Conservation (phyloP, 1,284 basidiomycete species). For the Cystobasidium slooffiae region DNA sequence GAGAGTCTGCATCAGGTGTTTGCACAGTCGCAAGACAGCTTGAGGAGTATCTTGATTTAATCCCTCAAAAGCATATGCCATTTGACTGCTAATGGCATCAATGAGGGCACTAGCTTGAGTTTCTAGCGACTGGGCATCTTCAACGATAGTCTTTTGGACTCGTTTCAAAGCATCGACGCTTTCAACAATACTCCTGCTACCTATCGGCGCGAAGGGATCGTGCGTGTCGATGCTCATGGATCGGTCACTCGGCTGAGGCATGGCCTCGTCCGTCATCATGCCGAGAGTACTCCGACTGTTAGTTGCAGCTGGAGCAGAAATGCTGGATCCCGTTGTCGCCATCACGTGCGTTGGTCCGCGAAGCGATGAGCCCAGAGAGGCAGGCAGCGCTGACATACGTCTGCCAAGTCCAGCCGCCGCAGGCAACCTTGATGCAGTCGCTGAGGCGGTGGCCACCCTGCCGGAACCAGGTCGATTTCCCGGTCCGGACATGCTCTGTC, state of each 20-base stretch:
- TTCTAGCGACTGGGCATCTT: slow-evolving; percentile 65
- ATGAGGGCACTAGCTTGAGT: slow-evolving; percentile 83
- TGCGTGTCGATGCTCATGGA: background rate
- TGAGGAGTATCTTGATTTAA: slow-evolving; percentile 64
- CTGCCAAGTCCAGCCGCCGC: background rate
- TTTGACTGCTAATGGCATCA: slow-evolving; percentile 83
- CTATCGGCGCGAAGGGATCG: slow-evolving; percentile 4
- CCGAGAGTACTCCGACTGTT: background rate
- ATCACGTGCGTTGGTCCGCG: background rate
- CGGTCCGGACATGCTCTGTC: slow-evolving; percentile 2
- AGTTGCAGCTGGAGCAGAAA: too few species aligned
- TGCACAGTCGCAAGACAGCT: slow-evolving; percentile 85
- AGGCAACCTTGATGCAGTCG: background rate
- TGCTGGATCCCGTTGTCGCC: too few species aligned
- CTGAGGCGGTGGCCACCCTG: background rate
- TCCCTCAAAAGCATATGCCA: slow-evolving; percentile 84
- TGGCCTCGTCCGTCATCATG: background rate
- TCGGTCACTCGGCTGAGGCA: background rate
- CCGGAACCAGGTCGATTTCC: background rate
- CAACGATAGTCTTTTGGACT: slow-evolving; percentile 68
- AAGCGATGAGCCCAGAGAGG: background rate
- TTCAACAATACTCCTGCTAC: slow-evolving; percentile 78
- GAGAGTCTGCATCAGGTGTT: slow-evolving; percentile 92
- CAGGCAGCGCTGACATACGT: background rate
- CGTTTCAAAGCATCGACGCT: slow-evolving; percentile 94